phyloP scores from a whole-genome alignment of 75 land plant genomes.

The Sequoiadendron giganteum region DNA sequence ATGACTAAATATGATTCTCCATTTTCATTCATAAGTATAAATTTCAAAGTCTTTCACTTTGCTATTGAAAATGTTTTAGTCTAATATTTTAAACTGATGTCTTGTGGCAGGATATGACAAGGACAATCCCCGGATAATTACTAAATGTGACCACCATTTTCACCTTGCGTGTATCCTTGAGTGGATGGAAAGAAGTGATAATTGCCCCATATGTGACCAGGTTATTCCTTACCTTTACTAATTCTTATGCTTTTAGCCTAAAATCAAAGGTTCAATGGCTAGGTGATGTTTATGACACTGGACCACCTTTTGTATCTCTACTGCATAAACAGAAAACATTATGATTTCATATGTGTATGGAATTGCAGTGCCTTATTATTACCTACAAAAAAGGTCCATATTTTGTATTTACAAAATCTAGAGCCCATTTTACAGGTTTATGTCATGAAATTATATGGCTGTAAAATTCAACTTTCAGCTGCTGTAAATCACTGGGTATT shows the following conservation, averaged over 20 bases:
- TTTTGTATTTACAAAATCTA: neutral
- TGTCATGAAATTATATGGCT: neutral
- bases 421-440: neutral
- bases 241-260: neutral
- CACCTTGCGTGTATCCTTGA: constrained; percentile 69
- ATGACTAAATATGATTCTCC: neutral
- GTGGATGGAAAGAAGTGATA: constrained; percentile 69
- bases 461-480: neutral
- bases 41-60: neutral
- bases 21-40: neutral
- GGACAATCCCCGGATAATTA: constrained; percentile 44
- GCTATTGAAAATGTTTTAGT: neutral
- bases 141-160: constrained; percentile 61
- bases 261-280: neutral
- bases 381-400: neutral
- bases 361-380: neutral
- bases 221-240: constrained; percentile 15
- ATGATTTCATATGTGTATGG: neutral
- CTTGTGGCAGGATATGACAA: constrained; percentile 39
- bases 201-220: constrained; percentile 49
- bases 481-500: neutral
- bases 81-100: neutral
- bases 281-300: neutral
- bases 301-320: neutral
- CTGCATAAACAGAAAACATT: neutral